A percentile compares a stretch with the other conserved stretches of the same genome.
Conservation (phyloP, 352 stramenopile species). For the Phytophthora europaea region DNA sequence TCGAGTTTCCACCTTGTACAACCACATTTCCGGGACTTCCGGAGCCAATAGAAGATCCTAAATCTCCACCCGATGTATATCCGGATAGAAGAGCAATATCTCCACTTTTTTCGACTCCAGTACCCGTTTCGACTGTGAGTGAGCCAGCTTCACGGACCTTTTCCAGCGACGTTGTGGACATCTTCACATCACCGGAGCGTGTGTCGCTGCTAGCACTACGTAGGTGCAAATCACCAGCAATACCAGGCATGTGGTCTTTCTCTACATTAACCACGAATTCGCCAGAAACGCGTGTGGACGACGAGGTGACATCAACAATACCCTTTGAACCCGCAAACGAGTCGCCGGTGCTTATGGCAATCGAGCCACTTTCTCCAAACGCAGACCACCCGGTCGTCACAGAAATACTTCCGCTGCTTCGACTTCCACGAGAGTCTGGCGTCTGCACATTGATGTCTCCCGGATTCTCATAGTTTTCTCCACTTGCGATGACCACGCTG, state of each 20-base stretch:
- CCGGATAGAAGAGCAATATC: conserved; percentile 30
- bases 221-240: conserved; percentile 33
- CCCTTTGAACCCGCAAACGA: conserved; percentile 30
- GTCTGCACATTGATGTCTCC: conserved; percentile 37
- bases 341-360: conserved; percentile 35
- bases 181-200: conserved; percentile 32
- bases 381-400: conserved; percentile 40
- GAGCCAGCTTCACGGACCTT: conserved; percentile 28
- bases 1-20: conserved; percentile 32
- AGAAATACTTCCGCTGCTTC: conserved; percentile 41
- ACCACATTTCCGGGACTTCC: conserved; percentile 29
- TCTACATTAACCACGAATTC: conserved; percentile 38
- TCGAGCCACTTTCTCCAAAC: conserved; percentile 42
- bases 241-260: conserved; percentile 9
- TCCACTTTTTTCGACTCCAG: conserved; percentile 32
- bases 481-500: conserved; percentile 44
- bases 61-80: conserved; percentile 7
- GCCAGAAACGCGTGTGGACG: conserved; percentile 35
- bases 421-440: conserved; percentile 35
- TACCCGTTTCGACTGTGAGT: conserved; percentile 29
- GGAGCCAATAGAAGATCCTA: conserved; percentile 16
- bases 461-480: conserved; percentile 31
- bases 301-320: conserved; percentile 29
- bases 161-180: conserved; percentile 32
- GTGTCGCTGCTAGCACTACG: conserved; percentile 22